Conservation (phyloP, 2,329 filamentous ascomycete genomes). For the Xylariales sp. region DNA sequence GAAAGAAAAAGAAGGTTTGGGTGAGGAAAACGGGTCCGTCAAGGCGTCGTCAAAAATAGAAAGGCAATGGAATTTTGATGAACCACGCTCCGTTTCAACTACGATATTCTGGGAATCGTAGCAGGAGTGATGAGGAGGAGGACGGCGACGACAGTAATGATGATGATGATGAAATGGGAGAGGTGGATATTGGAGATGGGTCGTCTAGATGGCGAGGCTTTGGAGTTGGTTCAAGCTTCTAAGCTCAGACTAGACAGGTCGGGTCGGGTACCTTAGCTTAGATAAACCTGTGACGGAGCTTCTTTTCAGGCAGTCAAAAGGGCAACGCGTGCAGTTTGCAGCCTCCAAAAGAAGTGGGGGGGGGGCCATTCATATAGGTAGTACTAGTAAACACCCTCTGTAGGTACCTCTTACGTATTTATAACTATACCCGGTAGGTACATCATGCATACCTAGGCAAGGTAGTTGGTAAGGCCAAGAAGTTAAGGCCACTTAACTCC, state of each 20-base stretch:
- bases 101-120: not conserved
- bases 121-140: not conserved
- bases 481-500: not conserved
- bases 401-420: too few relatives aligned
- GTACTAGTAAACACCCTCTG: too few relatives aligned
- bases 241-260: not conserved
- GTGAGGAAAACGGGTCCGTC: conserved; percentile 3
- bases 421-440: too few relatives aligned
- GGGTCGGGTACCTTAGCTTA: too few relatives aligned
- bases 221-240: too few relatives aligned
- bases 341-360: conserved; percentile 23
- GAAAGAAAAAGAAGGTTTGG: conserved; percentile 7
- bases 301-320: conserved; percentile 25
- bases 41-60: not conserved
- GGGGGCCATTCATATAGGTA: not conserved
- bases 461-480: too few relatives aligned
- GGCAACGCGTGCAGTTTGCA: conserved; percentile 42
- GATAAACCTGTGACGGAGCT: too few relatives aligned
- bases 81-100: not conserved
- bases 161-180: conserved; percentile 5
- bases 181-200: too few relatives aligned
- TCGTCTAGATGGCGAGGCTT: too few relatives aligned
- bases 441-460: too few relatives aligned
- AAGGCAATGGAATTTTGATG: not conserved
- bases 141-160: not conserved